Conservation (phyloP, 345 rosid genomes). For the Acer saccharum region DNA sequence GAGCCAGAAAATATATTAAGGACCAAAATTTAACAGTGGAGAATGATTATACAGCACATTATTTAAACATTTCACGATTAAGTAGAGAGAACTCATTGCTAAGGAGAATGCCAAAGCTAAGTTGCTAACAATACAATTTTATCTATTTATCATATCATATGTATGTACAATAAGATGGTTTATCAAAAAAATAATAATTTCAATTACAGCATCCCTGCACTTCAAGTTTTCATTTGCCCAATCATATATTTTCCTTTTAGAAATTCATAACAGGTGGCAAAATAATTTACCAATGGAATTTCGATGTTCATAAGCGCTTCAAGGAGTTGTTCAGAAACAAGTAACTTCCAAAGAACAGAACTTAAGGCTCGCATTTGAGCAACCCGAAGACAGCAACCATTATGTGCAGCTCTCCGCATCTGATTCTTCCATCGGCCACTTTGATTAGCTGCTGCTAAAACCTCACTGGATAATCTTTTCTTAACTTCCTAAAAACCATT, state of each 20-base stretch:
- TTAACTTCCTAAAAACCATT: conserved; percentile 68
- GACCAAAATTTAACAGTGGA: neutral
- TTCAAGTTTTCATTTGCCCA: neutral
- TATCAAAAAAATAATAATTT: neutral
- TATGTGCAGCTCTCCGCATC: conserved; percentile 88
- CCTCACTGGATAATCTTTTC: conserved; percentile 82
- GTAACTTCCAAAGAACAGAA: conserved; percentile 86
- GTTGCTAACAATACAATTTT: neutral
- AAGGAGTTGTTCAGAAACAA: conserved; percentile 70
- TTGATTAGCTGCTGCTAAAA: conserved; percentile 81
- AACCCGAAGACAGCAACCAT: conserved; percentile 94
- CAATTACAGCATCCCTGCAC: neutral
- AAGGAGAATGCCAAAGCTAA: neutral
- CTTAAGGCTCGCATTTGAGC: conserved; percentile 78
- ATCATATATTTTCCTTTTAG: conserved; percentile 13
- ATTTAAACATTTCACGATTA: neutral
- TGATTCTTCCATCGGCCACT: conserved; percentile 97
- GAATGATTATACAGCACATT: neutral
- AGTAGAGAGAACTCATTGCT: neutral
- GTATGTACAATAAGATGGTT: neutral
- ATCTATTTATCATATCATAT: neutral
- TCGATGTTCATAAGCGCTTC: conserved; percentile 65
- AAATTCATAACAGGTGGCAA: conserved; percentile 14
- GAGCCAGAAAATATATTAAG: neutral
- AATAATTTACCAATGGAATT: conserved; percentile 74